A percentile compares a stretch with the other conserved stretches of the same genome.
phyloP scores from a whole-genome alignment of 2,329 filamentous ascomycete genomes.

The Ascomycota sp. region DNA sequence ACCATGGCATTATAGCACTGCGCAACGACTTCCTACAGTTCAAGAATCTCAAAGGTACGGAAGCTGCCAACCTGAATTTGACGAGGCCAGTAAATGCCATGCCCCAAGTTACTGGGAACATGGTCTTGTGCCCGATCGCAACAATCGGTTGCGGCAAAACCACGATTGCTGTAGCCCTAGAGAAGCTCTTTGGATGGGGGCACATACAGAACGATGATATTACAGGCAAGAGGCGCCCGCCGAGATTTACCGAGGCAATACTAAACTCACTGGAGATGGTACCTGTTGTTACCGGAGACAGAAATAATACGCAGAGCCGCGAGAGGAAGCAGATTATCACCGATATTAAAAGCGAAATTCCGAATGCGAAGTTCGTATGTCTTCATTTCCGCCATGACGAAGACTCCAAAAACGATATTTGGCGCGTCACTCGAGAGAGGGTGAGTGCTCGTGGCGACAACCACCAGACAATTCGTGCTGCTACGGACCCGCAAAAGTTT shows the following conservation, averaged over 20 bases:
- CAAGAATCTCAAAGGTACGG: constrained; percentile 69
- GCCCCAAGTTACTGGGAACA: constrained; percentile 38
- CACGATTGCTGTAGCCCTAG: constrained; percentile 64
- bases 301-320: constrained; percentile 79
- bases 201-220: constrained; percentile 97
- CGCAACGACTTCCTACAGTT: constrained; percentile 71
- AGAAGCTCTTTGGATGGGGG: constrained; percentile 73
- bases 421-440: constrained; percentile 53
- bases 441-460: constrained; percentile 81
- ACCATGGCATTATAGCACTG: constrained; percentile 87
- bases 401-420: constrained; percentile 51
- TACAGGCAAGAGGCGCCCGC: constrained; percentile 53
- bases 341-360: constrained; percentile 46
- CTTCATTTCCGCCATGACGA: constrained; percentile 77
- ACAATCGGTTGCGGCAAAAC: constrained; percentile 96
- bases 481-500: constrained; percentile 51
- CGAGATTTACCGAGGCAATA: constrained; percentile 55
- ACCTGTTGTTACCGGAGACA: constrained; percentile 68
- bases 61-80: constrained; percentile 62
- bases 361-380: constrained; percentile 54
- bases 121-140: constrained; percentile 76
- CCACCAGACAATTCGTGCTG: constrained; percentile 91
- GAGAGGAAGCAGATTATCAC: constrained; percentile 76
- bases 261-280: constrained; percentile 41
- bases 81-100: constrained; percentile 19